Conservation (phyloP, 306 rosid species). For the Malus sieversii region DNA sequence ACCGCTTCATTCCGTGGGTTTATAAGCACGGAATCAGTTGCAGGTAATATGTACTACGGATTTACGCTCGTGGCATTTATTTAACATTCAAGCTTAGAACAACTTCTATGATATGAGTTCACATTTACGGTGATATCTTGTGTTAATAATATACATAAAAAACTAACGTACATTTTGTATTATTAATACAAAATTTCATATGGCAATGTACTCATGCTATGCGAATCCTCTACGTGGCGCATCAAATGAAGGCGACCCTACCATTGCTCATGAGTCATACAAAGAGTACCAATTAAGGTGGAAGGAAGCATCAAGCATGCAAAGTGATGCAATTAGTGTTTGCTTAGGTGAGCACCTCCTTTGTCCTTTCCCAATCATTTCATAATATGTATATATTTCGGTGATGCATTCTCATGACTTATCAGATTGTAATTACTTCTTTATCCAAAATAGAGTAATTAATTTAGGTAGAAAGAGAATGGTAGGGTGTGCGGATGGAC, state of each 20-base stretch:
- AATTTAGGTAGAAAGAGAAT: not conserved
- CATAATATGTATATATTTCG: not conserved
- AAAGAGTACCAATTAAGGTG: not conserved
- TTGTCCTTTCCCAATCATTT: not conserved
- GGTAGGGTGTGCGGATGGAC: not conserved
- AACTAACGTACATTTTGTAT: too few species aligned
- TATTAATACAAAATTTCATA: too few species aligned
- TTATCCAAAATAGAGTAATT: not conserved
- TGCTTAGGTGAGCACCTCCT: constrained; percentile 1
- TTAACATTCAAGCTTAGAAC: not conserved
- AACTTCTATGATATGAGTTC: not conserved
- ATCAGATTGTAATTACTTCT: not conserved
- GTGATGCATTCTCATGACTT: not conserved
- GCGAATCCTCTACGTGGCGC: not conserved
- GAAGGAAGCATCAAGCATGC: not conserved
- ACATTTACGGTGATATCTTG: too few species aligned
- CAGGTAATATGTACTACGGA: not conserved
- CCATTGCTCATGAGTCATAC: not conserved
- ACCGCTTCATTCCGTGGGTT: not conserved
- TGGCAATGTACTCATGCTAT: not conserved
- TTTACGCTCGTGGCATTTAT: not conserved
- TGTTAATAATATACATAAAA: too few species aligned
- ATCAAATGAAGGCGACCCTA: not conserved
- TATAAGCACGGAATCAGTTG: not conserved
- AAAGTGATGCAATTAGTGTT: not conserved